Conservation (phyloP, 441 rosid genomes). For the Lagerstroemia fauriei region DNA sequence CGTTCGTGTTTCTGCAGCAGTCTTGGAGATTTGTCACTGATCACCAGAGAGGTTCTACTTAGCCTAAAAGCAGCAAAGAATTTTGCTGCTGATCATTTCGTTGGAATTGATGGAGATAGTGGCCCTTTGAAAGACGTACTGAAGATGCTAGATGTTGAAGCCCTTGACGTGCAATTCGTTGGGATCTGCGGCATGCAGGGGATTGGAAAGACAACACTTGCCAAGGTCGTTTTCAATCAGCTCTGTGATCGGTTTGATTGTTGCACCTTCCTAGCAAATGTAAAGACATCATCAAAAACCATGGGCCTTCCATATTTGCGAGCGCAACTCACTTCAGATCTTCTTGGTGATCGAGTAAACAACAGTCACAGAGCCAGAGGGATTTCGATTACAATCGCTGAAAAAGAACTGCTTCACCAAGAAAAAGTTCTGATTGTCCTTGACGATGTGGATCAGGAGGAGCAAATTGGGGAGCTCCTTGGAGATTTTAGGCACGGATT, state of each 20-base stretch:
- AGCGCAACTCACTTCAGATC: no score
- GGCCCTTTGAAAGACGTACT: not conserved
- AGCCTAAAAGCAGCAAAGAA: no score
- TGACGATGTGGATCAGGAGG: not conserved
- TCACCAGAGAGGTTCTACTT: no score
- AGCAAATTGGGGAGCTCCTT: not conserved
- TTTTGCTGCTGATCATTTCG: no score
- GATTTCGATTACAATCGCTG: no score
- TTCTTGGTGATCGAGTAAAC: no score
- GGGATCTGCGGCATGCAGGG: slow-evolving; percentile 10
- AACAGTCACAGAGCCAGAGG: no score
- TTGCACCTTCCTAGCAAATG: not conserved
- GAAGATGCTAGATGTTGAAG: not conserved
- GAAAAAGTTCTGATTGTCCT: slow-evolving; percentile 7
- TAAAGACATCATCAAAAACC: not conserved
- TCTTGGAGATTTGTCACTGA: no score
- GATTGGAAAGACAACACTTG: slow-evolving; percentile 10
- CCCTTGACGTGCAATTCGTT: not conserved
- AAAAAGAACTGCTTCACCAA: not conserved
- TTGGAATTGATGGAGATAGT: no score
- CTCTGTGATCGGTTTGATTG: not conserved
- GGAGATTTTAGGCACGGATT: not conserved
- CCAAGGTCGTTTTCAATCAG: slow-evolving; percentile 5
- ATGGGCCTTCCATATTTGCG: no score
- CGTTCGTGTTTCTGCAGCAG: no score